Evolutionary conservation across 176 grass and related monocot species (phyloP), one percentile per base, ranked within the genome.

Genomic region (Thinopyrum elongatum): DNA sequence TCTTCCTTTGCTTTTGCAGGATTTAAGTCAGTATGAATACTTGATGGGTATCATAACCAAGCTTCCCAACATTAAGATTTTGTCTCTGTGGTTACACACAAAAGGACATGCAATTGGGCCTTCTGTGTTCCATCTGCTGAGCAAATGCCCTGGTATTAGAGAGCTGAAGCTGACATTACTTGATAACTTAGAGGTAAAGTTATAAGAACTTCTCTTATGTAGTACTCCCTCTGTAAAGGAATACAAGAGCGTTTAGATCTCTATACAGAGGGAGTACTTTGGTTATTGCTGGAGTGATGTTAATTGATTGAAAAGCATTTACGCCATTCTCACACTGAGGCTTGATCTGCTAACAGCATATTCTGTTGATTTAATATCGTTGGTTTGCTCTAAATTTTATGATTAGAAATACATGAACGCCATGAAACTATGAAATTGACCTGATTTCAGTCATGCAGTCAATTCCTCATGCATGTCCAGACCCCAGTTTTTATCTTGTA

Each of bases 81-180:
- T 85, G 58, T 69, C 47, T 29, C 38, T 74, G 10, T 62, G 68
- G 70, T 65, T 85, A 57, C 17, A 28, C 25, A 36, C 84, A 86
- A 55, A 46, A 21, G 79, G 79, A 49, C 79, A 81, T 67, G 27
- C 79, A 22, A 67, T 81, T 81, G 79, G 62, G 66, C 28, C 79
- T 81, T 81, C 79, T 49, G 79, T 81, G 27, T 81, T 67, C 79
- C 62, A 81, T 81, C 47, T 81, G 39, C 62, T 81, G 11, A 67
- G 39, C 12, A 46, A 67, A 67, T 67, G 79, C 15, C 79, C 62
- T n/a, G 22, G 79, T 67, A 30, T 81, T 67, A 67, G 41, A 81
- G 31, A 31, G 27, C 19, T 81, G 25, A 22, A 67, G 64, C 26
- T 81, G 79, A 81, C 79, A 49, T 31, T 81, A 67, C 62, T 46